Base-by-base conservation (phyloP, 345 rosid species). In the Melastoma malabathricum region DNA sequence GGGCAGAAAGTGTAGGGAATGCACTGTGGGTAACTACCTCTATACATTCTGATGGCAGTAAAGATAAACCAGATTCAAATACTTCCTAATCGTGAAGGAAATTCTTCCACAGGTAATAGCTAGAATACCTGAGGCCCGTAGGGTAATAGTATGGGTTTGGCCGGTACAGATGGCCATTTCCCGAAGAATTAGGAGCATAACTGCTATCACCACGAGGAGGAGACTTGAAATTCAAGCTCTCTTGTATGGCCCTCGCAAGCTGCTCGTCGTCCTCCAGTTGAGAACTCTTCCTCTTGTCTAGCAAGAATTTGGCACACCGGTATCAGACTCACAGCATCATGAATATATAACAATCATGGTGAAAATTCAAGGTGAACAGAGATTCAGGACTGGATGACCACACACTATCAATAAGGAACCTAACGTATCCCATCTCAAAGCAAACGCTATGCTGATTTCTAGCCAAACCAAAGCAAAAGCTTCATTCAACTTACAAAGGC, bases 241-340 rank as follows among this genome's bases (percentile, higher is more conserved):
- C 95, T 73, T 87, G 90, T 60, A 82, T 5, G 18, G 96, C 98
- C 73, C 81, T 76, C 22, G 96, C 98, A 68, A 92, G 90, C 54
- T 69, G 89, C 62, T 87, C 98, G 70, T 92, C 96, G 65, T 87
- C 98, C 61, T 79, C 80, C 62, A 79, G 58, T 52, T 72, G 87
- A 55, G 66, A 49, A 44, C 69, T 74, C 41, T 69, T 64, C 59
- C 78, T 95, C 31, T 27, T 27, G 31, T 27, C 31, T 27, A 27
- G 6, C 31, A 27, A 27, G 31, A 6, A 27, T 2, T 27, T 27
- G 31, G 31, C 31, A 27, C 31, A 27, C 6, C n/a, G n/a, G 31
- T 27, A 6, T 27, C 6, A 27, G 6, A 27, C 31, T 27, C 6
- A 27, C 31, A 6, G 6, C 31, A 27, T 27, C 31, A 3, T 27